These are phyloP conservation scores for Arabis hirsuta DNA, from an alignment of 345 rosid genomes.

Conservation along the genomic window DNA sequence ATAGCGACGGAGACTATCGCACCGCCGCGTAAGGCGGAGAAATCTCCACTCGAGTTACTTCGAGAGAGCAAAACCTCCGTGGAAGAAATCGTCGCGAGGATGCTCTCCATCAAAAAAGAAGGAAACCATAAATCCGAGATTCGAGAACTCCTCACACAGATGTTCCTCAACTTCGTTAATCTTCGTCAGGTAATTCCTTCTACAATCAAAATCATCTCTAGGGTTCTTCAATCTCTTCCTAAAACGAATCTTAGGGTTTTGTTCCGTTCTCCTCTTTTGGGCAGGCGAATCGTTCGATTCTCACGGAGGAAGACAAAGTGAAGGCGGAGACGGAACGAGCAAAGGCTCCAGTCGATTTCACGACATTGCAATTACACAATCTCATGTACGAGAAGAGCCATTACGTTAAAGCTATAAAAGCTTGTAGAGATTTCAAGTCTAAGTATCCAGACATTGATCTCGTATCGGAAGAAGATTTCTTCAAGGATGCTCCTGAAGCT, in stretches of 20 bases:
- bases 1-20: constrained; percentile 16
- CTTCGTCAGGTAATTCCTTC: constrained; percentile 71
- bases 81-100: constrained; percentile 68
- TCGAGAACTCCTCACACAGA: constrained; percentile 77
- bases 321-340: constrained; percentile 87
- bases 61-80: constrained; percentile 74
- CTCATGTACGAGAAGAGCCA: constrained; percentile 97
- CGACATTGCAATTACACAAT: constrained; percentile 87
- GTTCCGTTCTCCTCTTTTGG: not conserved
- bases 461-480: constrained; percentile 77
- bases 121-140: constrained; percentile 65
- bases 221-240: not conserved
- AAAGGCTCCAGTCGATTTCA: constrained; percentile 85
- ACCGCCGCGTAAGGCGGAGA: constrained; percentile 46
- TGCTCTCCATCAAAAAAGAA: constrained; percentile 65
- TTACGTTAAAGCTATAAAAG: constrained; percentile 87
- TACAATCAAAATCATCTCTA: not conserved
- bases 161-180: constrained; percentile 77
- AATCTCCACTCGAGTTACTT: constrained; percentile 66
- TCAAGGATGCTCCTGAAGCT: constrained; percentile 72
- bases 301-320: constrained; percentile 82
- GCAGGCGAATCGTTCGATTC: constrained; percentile 77
- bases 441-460: constrained; percentile 91
- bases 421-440: constrained; percentile 90
- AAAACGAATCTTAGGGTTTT: constrained; percentile 24